These are phyloP conservation scores for Phoenix roebelenii DNA, from an alignment of 176 grass and related monocot genomes.

Conservation along the genomic window DNA sequence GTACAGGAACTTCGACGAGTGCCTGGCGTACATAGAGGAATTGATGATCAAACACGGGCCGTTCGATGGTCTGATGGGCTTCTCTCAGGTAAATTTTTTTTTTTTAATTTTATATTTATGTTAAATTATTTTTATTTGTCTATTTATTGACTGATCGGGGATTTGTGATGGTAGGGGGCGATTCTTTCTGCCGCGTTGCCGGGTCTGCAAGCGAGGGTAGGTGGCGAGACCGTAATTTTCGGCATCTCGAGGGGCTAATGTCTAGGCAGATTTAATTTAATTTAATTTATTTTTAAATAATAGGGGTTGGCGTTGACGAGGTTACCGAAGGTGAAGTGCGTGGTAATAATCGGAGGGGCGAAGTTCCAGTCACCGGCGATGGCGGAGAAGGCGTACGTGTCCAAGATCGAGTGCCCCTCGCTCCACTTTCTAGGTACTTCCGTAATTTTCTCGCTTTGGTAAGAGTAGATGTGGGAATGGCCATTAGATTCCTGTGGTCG, in stretches of 20 bases:
- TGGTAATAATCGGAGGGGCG: constrained; percentile 70
- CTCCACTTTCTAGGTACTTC: constrained; percentile 71
- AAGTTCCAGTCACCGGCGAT: constrained; percentile 35
- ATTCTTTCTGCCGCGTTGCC: constrained; percentile 58
- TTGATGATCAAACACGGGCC: constrained; percentile 70
- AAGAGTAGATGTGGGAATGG: too few species aligned
- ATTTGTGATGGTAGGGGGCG: constrained; percentile 38
- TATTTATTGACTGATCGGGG: neutral
- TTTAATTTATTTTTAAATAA: too few species aligned
- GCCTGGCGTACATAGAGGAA: constrained; percentile 73
- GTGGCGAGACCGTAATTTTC: neutral
- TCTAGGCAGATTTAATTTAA: too few species aligned
- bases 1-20: constrained; percentile 74
- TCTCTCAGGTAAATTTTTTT: constrained; percentile 53
- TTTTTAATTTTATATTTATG: constrained; percentile 1
- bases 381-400: constrained; percentile 52
- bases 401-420: constrained; percentile 47
- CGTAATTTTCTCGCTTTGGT: neutral
- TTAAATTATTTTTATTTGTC: neutral
- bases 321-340: constrained; percentile 61
- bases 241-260: too few species aligned
- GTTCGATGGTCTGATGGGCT: constrained; percentile 87
- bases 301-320: constrained; percentile 74
- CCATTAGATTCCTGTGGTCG: too few species aligned
- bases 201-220: constrained; percentile 62